Percentiles rank a stretch among this genome's conserved stretches.
Conservation (phyloP, 177 flowering plant genomes). For the Telopea speciosissima region DNA sequence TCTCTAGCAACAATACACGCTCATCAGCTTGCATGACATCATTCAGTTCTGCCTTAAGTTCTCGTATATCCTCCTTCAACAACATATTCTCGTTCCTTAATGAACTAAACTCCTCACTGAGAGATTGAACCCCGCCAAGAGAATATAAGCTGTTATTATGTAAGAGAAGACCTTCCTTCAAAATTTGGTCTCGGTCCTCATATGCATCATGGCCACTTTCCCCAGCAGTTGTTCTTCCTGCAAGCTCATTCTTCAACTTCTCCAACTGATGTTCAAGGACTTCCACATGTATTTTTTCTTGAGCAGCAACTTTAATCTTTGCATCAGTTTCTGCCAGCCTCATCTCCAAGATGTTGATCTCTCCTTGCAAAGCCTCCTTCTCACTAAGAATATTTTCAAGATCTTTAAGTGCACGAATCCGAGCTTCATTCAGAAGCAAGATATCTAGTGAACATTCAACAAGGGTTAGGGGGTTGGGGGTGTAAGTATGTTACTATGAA, state of each 20-base stretch:
- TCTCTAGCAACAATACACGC: constrained; percentile 53
- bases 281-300: constrained; percentile 78
- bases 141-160: constrained; percentile 21
- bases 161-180: constrained; percentile 14
- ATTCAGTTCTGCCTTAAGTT: constrained; percentile 42
- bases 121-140: constrained; percentile 42
- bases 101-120: constrained; percentile 52
- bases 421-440: constrained; percentile 83
- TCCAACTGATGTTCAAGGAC: constrained; percentile 62
- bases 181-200: constrained; percentile 14
- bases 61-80: constrained; percentile 54
- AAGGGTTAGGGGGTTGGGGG: not conserved
- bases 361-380: constrained; percentile 75
- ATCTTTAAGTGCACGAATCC: constrained; percentile 72
- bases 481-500: not conserved
- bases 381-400: constrained; percentile 66
- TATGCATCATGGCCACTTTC: constrained; percentile 16
- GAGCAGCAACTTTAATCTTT: constrained; percentile 66
- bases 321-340: constrained; percentile 92
- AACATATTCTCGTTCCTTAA: constrained; percentile 56
- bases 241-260: constrained; percentile 50
- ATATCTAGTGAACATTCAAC: constrained; percentile 45
- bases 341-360: constrained; percentile 65
- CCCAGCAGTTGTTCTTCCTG: constrained; percentile 28
- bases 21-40: constrained; percentile 52